Percentiles rank a stretch among this genome's conserved stretches.
Evolutionary conservation across 129 eudicot species (phyloP).

Genomic region (Escallonia herrerae): DNA sequence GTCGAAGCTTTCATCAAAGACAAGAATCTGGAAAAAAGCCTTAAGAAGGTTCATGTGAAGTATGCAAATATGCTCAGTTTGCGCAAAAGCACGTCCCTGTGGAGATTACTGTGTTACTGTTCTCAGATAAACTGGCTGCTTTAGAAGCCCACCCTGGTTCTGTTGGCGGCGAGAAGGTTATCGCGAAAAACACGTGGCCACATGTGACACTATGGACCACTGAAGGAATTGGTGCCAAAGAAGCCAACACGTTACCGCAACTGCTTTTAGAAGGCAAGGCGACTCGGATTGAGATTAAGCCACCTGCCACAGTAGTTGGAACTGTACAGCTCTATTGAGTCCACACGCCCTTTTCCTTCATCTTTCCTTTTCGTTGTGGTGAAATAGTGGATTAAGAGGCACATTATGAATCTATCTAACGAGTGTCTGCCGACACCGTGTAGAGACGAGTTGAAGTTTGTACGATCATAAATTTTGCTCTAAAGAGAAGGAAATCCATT

Average conservation of each 20-base stretch:
- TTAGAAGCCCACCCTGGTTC: conserved; percentile 65
- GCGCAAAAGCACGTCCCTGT: conserved; percentile 52
- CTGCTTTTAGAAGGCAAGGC: conserved; percentile 72
- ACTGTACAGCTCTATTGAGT: conserved; percentile 50
- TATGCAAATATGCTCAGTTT: conserved; percentile 61
- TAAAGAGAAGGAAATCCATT: too few species aligned
- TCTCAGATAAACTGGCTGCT: conserved; percentile 79
- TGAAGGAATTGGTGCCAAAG: conserved; percentile 63
- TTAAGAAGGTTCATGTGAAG: conserved; percentile 60
- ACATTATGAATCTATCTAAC: too few species aligned
- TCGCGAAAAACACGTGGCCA: conserved; percentile 77
- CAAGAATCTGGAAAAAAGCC: conserved; percentile 34
- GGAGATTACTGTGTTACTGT: conserved; percentile 42
- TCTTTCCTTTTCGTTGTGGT: not conserved
- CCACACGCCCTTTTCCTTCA: not conserved
- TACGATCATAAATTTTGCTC: too few species aligned
- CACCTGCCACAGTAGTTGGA: conserved; percentile 55
- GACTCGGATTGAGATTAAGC: conserved; percentile 51
- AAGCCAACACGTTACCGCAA: conserved; percentile 69
- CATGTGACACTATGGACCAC: conserved; percentile 92
- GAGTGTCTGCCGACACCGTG: too few species aligned
- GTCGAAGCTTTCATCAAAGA: conserved; percentile 47
- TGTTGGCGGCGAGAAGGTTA: conserved; percentile 58
- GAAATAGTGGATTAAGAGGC: too few species aligned
- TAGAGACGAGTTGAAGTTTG: too few species aligned